Evolutionary conservation across 2,329 filamentous ascomycete species (phyloP), one percentile per base, ranked within the genome.

Genomic region (Cladosporium phlei): DNA sequence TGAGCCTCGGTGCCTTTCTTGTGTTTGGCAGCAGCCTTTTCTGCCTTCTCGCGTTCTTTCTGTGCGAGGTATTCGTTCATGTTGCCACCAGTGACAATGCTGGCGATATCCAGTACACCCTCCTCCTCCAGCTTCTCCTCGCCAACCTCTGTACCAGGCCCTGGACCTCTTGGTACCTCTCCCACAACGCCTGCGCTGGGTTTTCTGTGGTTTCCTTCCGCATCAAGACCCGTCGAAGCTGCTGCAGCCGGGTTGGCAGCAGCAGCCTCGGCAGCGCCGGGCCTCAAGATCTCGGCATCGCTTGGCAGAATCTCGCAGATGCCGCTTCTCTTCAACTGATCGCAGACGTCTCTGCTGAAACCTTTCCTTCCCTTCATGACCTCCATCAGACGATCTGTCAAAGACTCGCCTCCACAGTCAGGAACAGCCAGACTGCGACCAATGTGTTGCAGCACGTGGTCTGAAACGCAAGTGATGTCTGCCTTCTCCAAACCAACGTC

Each of bases 401-500:
- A 88, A 2, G 85, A 81, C 58, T 96, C 86, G 40, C 93, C 93
- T 54, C 93, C 93, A 51, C 88, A 93, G 11, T 82, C 70, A 43
- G 77, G 60, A 55, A 86, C 51, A 53, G 82, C 69, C 62, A 79
- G 65, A 63, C 84, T 68, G 75, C 79, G 67, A 62, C 80, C 76
- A 61, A 82, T 70, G 68, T 86, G 75, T 66, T 89, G 76, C 70
- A 94, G 78, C 35, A 82, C 71, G 59, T 86, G 91, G 52, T 97
- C 91, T 48, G 84, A 83, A 39, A 98, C 82, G 47, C 90, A 91
- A 1, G 89, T 95, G 16, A 98, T 80, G 59, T 98, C 90, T 19
- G 91, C 88, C 71, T 97, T 97, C 59, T 88, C 82, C 64, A 83
- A 88, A 9, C 93, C 93, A 50, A 98, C 85, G 65, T 98, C 93